phyloP scores from a whole-genome alignment of 1,284 basidiomycete genomes.

The Anthracocystis panici-leucophaei region DNA sequence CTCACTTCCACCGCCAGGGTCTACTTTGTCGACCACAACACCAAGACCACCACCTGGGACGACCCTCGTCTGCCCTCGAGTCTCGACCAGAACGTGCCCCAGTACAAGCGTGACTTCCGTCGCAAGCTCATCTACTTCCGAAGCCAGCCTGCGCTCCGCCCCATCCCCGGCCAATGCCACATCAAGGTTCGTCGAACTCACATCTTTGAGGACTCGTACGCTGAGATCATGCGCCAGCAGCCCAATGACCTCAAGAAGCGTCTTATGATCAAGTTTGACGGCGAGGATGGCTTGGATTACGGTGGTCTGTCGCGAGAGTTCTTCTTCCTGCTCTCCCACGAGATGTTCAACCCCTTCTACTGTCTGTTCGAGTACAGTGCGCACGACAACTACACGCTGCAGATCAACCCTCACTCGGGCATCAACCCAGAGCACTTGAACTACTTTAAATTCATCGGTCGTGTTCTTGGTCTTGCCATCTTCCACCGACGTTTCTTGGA shows the following conservation, averaged over 20 bases:
- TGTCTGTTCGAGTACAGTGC: slow-evolving; percentile 99
- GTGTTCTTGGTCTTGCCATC: slow-evolving; percentile 91
- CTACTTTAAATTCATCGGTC: slow-evolving; percentile 99
- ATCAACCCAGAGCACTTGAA: slow-evolving; percentile 99
- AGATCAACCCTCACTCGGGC: slow-evolving; percentile 96
- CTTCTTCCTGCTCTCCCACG: slow-evolving; percentile 99
- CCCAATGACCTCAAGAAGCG: slow-evolving; percentile 96
- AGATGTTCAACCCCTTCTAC: slow-evolving; percentile 81
- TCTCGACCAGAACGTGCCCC: slow-evolving; percentile 93
- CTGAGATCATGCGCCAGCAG: slow-evolving; percentile 92
- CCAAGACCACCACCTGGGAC: slow-evolving; percentile 93
- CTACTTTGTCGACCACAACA: slow-evolving; percentile 97
- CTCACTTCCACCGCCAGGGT: slow-evolving; percentile 90
- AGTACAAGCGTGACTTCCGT: slow-evolving; percentile 99
- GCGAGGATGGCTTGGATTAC: slow-evolving; percentile 97
- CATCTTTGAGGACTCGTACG: slow-evolving; percentile 96
- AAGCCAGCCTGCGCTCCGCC: slow-evolving; percentile 92
- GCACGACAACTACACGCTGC: slow-evolving; percentile 98
- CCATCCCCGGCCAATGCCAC: slow-evolving; percentile 87
- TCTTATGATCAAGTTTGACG: slow-evolving; percentile 98
- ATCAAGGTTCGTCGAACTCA: slow-evolving; percentile 92
- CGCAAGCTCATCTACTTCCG: slow-evolving; percentile 99
- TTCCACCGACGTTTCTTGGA: slow-evolving; percentile 99
- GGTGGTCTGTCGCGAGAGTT: slow-evolving; percentile 98
- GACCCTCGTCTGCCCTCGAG: slow-evolving; percentile 84